Conservation (phyloP, 495 filamentous ascomycete genomes). For the Neurospora tetrasperma region DNA sequence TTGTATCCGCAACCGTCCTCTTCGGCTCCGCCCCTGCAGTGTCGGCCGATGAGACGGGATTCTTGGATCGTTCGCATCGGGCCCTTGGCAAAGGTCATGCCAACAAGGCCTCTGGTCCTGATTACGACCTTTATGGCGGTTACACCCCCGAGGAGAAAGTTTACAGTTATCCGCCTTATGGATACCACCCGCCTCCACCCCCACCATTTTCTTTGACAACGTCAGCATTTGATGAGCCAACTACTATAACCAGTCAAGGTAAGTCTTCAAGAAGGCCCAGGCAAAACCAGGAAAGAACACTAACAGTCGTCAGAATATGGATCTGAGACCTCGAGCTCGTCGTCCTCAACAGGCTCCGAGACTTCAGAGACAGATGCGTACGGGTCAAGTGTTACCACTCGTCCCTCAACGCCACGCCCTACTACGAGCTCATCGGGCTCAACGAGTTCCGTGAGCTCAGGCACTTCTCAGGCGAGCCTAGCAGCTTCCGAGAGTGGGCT, state of each 20-base stretch:
- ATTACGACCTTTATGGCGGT: conserved; percentile 19
- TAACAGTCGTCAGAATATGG: conserved; percentile 7
- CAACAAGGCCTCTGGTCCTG: conserved; percentile 7
- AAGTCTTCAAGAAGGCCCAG: conserved; percentile 5
- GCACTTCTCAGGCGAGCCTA: background rate
- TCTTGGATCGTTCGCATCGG: conserved; percentile 19
- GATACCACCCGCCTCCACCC: conserved; percentile 30
- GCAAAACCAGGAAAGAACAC: background rate
- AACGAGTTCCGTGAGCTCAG: background rate
- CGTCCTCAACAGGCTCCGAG: conserved; percentile 6
- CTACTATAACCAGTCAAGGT: conserved; percentile 4
- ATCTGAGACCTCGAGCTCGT: conserved; percentile 7
- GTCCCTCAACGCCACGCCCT: background rate
- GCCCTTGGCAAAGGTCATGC: conserved; percentile 7
- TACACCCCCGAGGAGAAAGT: conserved; percentile 18
- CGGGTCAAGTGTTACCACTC: conserved; percentile 4
- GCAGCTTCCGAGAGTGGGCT: conserved; percentile 1
- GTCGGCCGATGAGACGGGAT: conserved; percentile 17
- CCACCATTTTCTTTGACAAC: conserved; percentile 19
- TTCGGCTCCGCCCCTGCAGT: conserved; percentile 19
- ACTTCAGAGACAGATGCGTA: conserved; percentile 7
- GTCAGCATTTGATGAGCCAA: conserved; percentile 1
- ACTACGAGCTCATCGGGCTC: background rate
- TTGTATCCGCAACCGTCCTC: conserved; percentile 26
- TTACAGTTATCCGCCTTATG: conserved; percentile 33